These are phyloP conservation scores for Amphirosellinia nigrospora DNA, from an alignment of 495 filamentous ascomycete species.

Conservation along the genomic window DNA sequence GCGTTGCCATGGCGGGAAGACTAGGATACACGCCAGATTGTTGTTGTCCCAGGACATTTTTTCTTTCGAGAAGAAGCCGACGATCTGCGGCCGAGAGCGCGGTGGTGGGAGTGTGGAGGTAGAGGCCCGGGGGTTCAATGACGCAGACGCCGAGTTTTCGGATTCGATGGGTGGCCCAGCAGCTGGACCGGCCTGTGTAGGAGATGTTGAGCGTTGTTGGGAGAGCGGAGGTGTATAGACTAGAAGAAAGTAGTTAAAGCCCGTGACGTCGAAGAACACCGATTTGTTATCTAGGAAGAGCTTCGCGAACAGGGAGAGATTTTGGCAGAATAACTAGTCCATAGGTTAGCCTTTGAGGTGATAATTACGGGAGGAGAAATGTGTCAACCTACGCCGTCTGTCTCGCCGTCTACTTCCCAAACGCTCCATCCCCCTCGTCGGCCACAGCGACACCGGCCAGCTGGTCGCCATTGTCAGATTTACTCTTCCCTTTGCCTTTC, in stretches of 20 bases:
- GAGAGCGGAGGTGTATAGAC: slow-evolving; percentile 63
- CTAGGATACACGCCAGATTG: slow-evolving; percentile 93
- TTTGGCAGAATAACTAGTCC: slow-evolving; percentile 84
- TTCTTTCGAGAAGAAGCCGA: slow-evolving; percentile 98
- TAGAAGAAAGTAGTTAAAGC: slow-evolving; percentile 94
- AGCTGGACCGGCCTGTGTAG: neutral
- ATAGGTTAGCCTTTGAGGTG: slow-evolving; percentile 27
- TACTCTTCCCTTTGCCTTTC: slow-evolving; percentile 45
- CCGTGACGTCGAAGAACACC: slow-evolving; percentile 94
- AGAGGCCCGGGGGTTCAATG: neutral
- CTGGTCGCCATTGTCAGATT: slow-evolving; percentile 33
- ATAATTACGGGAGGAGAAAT: neutral
- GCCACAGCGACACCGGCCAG: slow-evolving; percentile 62
- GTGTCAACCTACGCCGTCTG: slow-evolving; percentile 65
- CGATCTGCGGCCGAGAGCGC: slow-evolving; percentile 58
- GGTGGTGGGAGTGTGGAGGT: neutral
- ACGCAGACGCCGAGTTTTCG: neutral
- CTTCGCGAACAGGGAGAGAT: slow-evolving; percentile 95
- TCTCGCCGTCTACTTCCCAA: slow-evolving; percentile 91
- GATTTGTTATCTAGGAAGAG: slow-evolving; percentile 98
- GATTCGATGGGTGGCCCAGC: neutral
- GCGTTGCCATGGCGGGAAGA: slow-evolving; percentile 95
- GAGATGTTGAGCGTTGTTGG: slow-evolving; percentile 25
- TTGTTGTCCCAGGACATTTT: slow-evolving; percentile 99
- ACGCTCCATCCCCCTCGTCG: slow-evolving; percentile 65